These are phyloP conservation scores for Fusarium veterinarium DNA, from an alignment of 2,329 filamentous ascomycete species.

Conservation along the genomic window DNA sequence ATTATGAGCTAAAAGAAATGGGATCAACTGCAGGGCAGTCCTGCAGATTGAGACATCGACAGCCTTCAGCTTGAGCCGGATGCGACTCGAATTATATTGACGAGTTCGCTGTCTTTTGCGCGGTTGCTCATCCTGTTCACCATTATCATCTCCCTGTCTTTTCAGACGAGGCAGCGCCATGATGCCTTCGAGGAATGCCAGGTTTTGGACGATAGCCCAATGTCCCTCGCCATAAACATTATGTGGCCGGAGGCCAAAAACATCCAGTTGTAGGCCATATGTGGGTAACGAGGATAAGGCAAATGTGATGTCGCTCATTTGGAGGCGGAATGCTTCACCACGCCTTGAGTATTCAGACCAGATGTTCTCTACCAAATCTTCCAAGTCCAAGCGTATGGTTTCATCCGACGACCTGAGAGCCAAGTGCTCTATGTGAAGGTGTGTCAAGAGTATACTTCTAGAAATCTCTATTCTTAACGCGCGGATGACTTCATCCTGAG, in stretches of 20 bases:
- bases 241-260: slow-evolving; percentile 66
- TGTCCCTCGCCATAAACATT: slow-evolving; percentile 67
- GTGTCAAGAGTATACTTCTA: slow-evolving; percentile 74
- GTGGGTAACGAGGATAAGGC: slow-evolving; percentile 55
- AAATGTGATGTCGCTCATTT: slow-evolving; percentile 80
- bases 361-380: slow-evolving; percentile 76
- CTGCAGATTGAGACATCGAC: slow-evolving; percentile 57
- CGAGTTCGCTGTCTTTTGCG: slow-evolving; percentile 64
- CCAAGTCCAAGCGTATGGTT: slow-evolving; percentile 61
- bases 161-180: slow-evolving; percentile 48
- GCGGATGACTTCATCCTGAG: slow-evolving; percentile 69
- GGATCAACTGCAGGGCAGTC: slow-evolving; percentile 67
- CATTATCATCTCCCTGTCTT: slow-evolving; percentile 40
- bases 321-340: slow-evolving; percentile 76
- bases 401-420: slow-evolving; percentile 56
- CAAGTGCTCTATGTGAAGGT: slow-evolving; percentile 71
- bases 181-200: slow-evolving; percentile 68
- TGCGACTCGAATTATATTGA: slow-evolving; percentile 54
- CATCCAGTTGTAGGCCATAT: slow-evolving; percentile 59
- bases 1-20: slow-evolving; percentile 64
- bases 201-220: slow-evolving; percentile 69
- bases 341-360: slow-evolving; percentile 82
- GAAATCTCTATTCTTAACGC: slow-evolving; percentile 82
- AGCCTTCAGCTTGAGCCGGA: slow-evolving; percentile 62
- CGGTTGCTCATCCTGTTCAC: slow-evolving; percentile 57